Percentiles rank a stretch among this genome's conserved stretches.
phyloP scores from a whole-genome alignment of 2,329 filamentous ascomycete species.

The Neurospora crassa region DNA sequence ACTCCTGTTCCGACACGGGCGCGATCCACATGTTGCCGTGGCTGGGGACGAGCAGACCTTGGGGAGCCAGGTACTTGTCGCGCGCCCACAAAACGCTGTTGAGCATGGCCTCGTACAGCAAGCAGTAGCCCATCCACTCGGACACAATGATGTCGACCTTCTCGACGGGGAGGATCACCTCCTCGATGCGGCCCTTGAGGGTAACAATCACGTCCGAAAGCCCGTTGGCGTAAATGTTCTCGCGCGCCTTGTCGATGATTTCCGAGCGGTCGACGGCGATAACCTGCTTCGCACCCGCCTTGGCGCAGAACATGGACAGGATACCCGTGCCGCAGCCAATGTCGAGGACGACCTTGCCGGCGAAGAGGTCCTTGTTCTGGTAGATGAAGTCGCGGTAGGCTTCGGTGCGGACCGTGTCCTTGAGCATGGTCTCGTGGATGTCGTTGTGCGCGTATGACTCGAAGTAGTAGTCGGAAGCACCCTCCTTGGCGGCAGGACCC shows the following conservation, averaged over 20 bases:
- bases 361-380: slow-evolving; percentile 78
- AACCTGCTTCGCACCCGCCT: slow-evolving; percentile 76
- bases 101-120: slow-evolving; percentile 93
- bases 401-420: slow-evolving; percentile 79
- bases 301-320: slow-evolving; percentile 88
- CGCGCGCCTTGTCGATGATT: slow-evolving; percentile 77
- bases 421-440: slow-evolving; percentile 94
- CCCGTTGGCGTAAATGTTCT: slow-evolving; percentile 76
- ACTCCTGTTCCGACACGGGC: slow-evolving; percentile 68
- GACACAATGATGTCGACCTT: slow-evolving; percentile 91
- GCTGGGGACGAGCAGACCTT: slow-evolving; percentile 77
- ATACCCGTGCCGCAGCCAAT: slow-evolving; percentile 86
- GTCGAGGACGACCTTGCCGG: slow-evolving; percentile 78
- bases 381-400: slow-evolving; percentile 95
- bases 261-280: slow-evolving; percentile 88
- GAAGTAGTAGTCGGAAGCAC: slow-evolving; percentile 39
- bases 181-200: slow-evolving; percentile 78
- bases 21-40: slow-evolving; percentile 77
- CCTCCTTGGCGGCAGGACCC: slow-evolving; percentile 22
- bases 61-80: slow-evolving; percentile 70
- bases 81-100: slow-evolving; percentile 83
- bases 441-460: slow-evolving; percentile 56
- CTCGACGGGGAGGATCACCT: slow-evolving; percentile 66
- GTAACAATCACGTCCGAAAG: slow-evolving; percentile 67
- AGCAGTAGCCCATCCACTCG: slow-evolving; percentile 96